phyloP scores from a whole-genome alignment of 2,329 filamentous ascomycete genomes.

The Talaromyces sp. region DNA sequence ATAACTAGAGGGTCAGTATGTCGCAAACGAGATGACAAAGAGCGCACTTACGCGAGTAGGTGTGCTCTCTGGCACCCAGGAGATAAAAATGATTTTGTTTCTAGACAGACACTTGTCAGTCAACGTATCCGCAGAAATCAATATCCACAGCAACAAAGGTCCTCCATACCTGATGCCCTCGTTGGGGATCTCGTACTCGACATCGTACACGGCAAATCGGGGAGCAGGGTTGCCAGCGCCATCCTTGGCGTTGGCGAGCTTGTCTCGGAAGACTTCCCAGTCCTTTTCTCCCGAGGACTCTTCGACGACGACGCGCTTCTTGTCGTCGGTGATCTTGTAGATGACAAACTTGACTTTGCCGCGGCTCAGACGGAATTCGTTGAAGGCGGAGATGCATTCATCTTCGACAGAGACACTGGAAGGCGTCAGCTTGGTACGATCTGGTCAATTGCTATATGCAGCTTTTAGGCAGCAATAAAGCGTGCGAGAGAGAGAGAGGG shows the following conservation, averaged over 20 bases:
- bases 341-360: conserved; percentile 45
- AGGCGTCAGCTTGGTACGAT: not conserved
- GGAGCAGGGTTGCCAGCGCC: conserved; percentile 38
- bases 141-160: not conserved
- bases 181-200: conserved; percentile 43
- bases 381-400: conserved; percentile 43
- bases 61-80: conserved; percentile 38
- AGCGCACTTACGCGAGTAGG: conserved; percentile 32
- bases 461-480: too few species aligned
- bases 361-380: conserved; percentile 40
- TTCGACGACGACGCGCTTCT: conserved; percentile 45
- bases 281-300: conserved; percentile 38
- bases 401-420: conserved; percentile 41
- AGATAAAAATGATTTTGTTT: conserved; percentile 49
- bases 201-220: conserved; percentile 46
- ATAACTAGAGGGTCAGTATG: conserved; percentile 26
- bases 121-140: not conserved
- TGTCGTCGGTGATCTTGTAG: conserved; percentile 47
- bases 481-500: too few species aligned
- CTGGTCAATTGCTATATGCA: not conserved
- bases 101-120: conserved; percentile 19
- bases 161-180: conserved; percentile 42
- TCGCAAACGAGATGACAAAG: not conserved
- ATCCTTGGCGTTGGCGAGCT: conserved; percentile 39
- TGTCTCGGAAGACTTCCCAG: conserved; percentile 44